Conservation (phyloP, 108 stramenopile species). For the Discostella stelligeroides region DNA sequence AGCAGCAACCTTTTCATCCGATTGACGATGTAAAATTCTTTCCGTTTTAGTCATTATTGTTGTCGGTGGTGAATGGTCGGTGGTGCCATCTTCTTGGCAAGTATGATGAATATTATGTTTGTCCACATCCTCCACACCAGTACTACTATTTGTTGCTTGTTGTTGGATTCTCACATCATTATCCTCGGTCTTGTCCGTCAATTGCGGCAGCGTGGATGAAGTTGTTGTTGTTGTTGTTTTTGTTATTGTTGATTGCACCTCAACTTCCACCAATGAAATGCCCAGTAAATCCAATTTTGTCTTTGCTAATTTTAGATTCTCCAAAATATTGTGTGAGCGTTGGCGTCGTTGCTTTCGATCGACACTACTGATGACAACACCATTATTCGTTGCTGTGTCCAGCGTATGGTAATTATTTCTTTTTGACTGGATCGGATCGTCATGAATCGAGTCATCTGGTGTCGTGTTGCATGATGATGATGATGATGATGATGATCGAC, state of each 20-base stretch:
- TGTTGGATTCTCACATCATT: too few species aligned
- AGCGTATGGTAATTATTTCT: background rate
- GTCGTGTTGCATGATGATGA: background rate
- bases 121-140: too few species aligned
- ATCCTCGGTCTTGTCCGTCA: background rate
- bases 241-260: too few species aligned
- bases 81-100: background rate
- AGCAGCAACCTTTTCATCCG: slow-evolving; percentile 51
- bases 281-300: slow-evolving; percentile 49
- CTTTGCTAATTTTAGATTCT: slow-evolving; percentile 43
- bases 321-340: slow-evolving; percentile 1
- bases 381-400: background rate
- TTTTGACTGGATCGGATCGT: background rate
- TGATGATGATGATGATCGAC: too few species aligned
- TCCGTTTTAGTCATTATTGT: slow-evolving; percentile 1
- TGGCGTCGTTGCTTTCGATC: background rate
- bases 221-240: too few species aligned
- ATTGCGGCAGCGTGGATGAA: background rate
- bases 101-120: too few species aligned
- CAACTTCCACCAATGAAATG: slow-evolving; percentile 52
- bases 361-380: background rate
- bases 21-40: slow-evolving; percentile 43
- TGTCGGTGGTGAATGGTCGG: background rate
- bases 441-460: background rate
- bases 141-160: too few species aligned